phyloP scores from a whole-genome alignment of 2,329 filamentous ascomycete genomes.

The Diaporthe ilicicola region DNA sequence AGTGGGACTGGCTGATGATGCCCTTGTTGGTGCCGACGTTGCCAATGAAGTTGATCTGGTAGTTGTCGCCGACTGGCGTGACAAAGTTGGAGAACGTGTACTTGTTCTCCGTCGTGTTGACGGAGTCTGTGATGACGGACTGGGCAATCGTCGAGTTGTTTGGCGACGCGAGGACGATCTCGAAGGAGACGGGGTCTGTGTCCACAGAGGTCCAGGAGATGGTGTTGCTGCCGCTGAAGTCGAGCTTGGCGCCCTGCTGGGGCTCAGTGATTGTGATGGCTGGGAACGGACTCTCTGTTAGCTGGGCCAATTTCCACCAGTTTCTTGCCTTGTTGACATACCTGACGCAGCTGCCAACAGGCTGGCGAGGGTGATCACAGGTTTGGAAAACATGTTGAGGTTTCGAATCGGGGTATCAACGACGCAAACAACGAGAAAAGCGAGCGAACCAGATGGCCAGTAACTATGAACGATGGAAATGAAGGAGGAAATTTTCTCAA shows the following conservation, averaged over 20 bases:
- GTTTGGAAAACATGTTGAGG: slow-evolving; percentile 30
- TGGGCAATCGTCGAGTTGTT: slow-evolving; percentile 44
- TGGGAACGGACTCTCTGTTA: slow-evolving; percentile 31
- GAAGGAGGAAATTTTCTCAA: background rate
- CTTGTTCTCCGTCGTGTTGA: slow-evolving; percentile 45
- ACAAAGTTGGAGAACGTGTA: slow-evolving; percentile 46
- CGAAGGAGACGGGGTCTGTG: slow-evolving; percentile 49
- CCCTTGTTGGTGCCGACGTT: slow-evolving; percentile 43
- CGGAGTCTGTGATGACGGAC: slow-evolving; percentile 43
- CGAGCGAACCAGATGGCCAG: background rate
- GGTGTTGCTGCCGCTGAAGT: slow-evolving; percentile 46
- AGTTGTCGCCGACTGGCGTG: slow-evolving; percentile 41
- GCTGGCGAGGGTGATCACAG: slow-evolving; percentile 25
- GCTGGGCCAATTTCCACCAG: background rate
- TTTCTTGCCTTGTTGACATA: background rate
- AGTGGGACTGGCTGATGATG: slow-evolving; percentile 49
- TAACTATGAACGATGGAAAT: background rate
- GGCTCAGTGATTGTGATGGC: slow-evolving; percentile 48
- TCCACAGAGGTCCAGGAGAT: slow-evolving; percentile 49
- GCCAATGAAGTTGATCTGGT: slow-evolving; percentile 52
- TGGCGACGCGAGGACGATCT: slow-evolving; percentile 52
- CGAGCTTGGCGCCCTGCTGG: slow-evolving; percentile 41
- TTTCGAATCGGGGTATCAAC: background rate
- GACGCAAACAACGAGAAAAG: background rate
- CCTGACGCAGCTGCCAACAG: slow-evolving; percentile 29